phyloP scores from a whole-genome alignment of 805 yeast genomes.

The Ogataea zsoltii region DNA sequence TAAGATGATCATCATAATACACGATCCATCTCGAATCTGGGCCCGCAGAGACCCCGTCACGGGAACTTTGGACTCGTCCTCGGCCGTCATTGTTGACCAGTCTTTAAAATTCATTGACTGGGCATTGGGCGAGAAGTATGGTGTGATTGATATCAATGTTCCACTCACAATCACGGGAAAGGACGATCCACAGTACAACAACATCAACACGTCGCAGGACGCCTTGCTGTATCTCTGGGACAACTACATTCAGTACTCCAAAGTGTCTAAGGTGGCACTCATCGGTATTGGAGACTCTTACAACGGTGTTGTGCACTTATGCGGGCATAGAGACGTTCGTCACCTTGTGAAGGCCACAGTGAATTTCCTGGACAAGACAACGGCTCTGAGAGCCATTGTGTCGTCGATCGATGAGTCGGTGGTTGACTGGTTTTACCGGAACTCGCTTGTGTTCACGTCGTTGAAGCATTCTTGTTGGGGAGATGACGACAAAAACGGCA shows the following conservation, averaged over 20 bases:
- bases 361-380: conserved; percentile 64
- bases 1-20: conserved; percentile 71
- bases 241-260: conserved; percentile 77
- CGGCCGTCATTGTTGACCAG: conserved; percentile 75
- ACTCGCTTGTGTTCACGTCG: conserved; percentile 80
- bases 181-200: conserved; percentile 56
- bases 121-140: conserved; percentile 59
- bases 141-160: conserved; percentile 80
- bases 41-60: conserved; percentile 77
- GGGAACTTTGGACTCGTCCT: conserved; percentile 72
- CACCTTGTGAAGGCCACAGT: conserved; percentile 68
- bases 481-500: conserved; percentile 32
- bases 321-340: conserved; percentile 77
- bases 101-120: conserved; percentile 70
- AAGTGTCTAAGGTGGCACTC: conserved; percentile 68
- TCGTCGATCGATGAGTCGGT: conserved; percentile 88
- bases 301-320: conserved; percentile 80
- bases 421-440: conserved; percentile 88
- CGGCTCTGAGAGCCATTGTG: conserved; percentile 73
- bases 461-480: conserved; percentile 82
- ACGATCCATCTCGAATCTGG: conserved; percentile 93
- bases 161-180: conserved; percentile 55
- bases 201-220: conserved; percentile 73
- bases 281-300: conserved; percentile 90
- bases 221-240: conserved; percentile 84